phyloP scores from a whole-genome alignment of 2,329 filamentous ascomycete species.

The Ophiosphaerella korrae region DNA sequence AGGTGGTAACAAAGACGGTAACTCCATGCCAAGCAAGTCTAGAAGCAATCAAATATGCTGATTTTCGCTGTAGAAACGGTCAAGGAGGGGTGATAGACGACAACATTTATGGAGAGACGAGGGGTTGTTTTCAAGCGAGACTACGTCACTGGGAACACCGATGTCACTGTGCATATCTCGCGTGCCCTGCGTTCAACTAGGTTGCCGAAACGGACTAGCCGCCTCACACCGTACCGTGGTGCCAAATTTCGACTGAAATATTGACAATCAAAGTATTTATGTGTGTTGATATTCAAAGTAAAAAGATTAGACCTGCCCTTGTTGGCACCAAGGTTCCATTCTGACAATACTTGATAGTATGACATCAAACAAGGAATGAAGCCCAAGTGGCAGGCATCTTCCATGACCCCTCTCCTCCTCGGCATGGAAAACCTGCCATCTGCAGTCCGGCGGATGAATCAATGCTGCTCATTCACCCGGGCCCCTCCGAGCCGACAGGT shows the following conservation, averaged over 20 bases:
- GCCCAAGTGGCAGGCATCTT: slow-evolving; percentile 6
- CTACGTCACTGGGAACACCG: slow-evolving; percentile 1
- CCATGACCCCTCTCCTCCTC: slow-evolving; percentile 11
- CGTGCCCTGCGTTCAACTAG: neutral
- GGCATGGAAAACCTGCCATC: slow-evolving; percentile 19
- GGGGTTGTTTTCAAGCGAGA: slow-evolving; percentile 12
- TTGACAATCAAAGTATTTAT: no score
- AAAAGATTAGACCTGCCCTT: no score
- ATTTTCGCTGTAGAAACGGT: slow-evolving; percentile 19
- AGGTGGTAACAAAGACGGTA: slow-evolving; percentile 18
- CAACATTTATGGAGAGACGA: slow-evolving; percentile 16
- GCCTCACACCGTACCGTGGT: no score
- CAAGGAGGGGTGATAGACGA: slow-evolving; percentile 24
- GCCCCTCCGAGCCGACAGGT: slow-evolving; percentile 19
- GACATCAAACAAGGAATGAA: neutral
- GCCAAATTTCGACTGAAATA: no score
- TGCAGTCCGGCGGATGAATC: slow-evolving; percentile 14
- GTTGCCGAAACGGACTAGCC: neutral
- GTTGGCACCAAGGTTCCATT: no score
- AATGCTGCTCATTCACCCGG: slow-evolving; percentile 16
- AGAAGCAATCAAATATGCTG: slow-evolving; percentile 39
- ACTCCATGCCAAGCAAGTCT: slow-evolving; percentile 38
- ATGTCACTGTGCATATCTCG: neutral
- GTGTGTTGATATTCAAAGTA: no score
- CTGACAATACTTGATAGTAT: no score